Percentiles rank a stretch among this genome's conserved stretches.
phyloP scores from a whole-genome alignment of 1,284 basidiomycete species.

The Apiotrichum laibachii region DNA sequence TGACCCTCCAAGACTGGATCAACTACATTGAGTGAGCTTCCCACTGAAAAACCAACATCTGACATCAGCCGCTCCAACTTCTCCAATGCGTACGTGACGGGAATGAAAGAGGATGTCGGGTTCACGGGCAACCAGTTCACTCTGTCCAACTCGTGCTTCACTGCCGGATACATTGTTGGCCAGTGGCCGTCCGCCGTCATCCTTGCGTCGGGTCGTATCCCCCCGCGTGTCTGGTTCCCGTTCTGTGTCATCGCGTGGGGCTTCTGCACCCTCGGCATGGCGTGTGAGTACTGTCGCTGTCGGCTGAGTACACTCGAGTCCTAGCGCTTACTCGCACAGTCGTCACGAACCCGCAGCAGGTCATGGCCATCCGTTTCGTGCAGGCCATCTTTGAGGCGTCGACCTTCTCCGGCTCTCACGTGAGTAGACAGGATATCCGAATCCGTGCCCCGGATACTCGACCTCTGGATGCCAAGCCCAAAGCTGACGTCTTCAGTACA shows the following conservation, averaged over 20 bases:
- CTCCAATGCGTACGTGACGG: slow-evolving; percentile 32
- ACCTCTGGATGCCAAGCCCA: not conserved
- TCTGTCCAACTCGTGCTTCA: slow-evolving; percentile 35
- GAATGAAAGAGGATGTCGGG: slow-evolving; percentile 35
- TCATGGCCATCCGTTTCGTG: slow-evolving; percentile 37
- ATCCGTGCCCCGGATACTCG: not conserved
- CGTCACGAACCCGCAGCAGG: slow-evolving; percentile 32
- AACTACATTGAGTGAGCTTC: slow-evolving; percentile 17
- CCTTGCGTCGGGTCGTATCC: slow-evolving; percentile 37
- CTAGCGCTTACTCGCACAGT: slow-evolving; percentile 16
- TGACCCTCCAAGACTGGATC: slow-evolving; percentile 12
- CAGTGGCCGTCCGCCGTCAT: slow-evolving; percentile 39
- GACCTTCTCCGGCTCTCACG: slow-evolving; percentile 36
- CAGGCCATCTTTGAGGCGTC: slow-evolving; percentile 40
- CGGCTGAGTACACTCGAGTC: slow-evolving; percentile 12
- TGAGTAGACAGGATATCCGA: not conserved
- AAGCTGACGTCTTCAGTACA: slow-evolving; percentile 25
- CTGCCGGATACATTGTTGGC: slow-evolving; percentile 40
- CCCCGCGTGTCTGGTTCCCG: slow-evolving; percentile 42
- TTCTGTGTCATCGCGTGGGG: slow-evolving; percentile 40
- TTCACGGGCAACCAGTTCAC: slow-evolving; percentile 29
- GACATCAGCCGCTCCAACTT: slow-evolving; percentile 11
- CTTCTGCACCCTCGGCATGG: slow-evolving; percentile 26
- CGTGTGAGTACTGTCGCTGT: slow-evolving; percentile 13
- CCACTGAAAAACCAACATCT: not conserved